Evolutionary conservation across 768 basidiomycete species (phyloP).

Genomic region (Russula foetens): DNA sequence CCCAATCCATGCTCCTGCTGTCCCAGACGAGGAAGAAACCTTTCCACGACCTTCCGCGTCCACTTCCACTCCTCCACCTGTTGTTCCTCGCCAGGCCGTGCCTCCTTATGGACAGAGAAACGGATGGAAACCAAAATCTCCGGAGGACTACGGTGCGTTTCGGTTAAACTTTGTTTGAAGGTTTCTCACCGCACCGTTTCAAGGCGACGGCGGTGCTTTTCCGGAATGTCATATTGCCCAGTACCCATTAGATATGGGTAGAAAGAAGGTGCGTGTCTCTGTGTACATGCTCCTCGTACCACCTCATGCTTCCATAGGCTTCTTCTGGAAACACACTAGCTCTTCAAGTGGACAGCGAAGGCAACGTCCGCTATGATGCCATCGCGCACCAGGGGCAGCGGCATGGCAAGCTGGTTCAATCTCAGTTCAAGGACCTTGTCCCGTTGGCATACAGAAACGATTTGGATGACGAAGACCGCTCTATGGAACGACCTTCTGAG

Average conservation of each 20-base stretch:
- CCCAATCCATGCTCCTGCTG: conserved; percentile 45
- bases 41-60: conserved; percentile 26
- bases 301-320: conserved; percentile 39
- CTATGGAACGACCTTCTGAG: conserved; percentile 90
- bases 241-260: conserved; percentile 92
- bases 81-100: conserved; percentile 45
- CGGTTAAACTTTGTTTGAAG: conserved; percentile 13
- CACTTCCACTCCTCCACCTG: conserved; percentile 27
- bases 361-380: conserved; percentile 94
- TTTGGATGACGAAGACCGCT: conserved; percentile 59
- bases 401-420: conserved; percentile 78
- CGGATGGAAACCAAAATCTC: conserved; percentile 79
- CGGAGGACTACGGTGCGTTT: conserved; percentile 73
- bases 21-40: conserved; percentile 59
- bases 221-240: conserved; percentile 97
- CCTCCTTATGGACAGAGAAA: conserved; percentile 82
- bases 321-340: conserved; percentile 92
- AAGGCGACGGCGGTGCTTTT: conserved; percentile 80
- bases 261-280: conserved; percentile 67
- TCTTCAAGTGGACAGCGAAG: conserved; percentile 92
- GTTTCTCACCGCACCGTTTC: conserved; percentile 3
- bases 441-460: conserved; percentile 88
- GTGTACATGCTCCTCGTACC: not conserved
- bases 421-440: conserved; percentile 96
- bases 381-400: conserved; percentile 95